A percentile compares a stretch with the other conserved stretches of the same genome.
Evolutionary conservation across 2,329 filamentous ascomycete genomes (phyloP).

Genomic region (Hawksworthiomyces lignivorus): DNA sequence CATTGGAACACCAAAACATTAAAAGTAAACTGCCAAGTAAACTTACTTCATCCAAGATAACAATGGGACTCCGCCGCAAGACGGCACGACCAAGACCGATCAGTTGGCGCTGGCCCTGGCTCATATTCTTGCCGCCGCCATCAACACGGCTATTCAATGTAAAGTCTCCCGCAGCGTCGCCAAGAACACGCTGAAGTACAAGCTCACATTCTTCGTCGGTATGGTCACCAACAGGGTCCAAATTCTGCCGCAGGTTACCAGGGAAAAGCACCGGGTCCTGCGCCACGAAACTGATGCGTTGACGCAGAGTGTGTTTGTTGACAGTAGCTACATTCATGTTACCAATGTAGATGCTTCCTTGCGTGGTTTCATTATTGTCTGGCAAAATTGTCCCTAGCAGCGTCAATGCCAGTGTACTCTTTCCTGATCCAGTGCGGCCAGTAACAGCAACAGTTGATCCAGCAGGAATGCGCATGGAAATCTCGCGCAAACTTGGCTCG

Average conservation of each 20-base stretch:
- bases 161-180: slow-evolving; percentile 25
- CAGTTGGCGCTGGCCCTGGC: slow-evolving; percentile 56
- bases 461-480: slow-evolving; percentile 65
- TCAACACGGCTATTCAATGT: slow-evolving; percentile 44
- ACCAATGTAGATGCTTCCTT: slow-evolving; percentile 48
- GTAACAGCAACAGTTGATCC: slow-evolving; percentile 59
- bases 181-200: slow-evolving; percentile 53
- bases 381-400: slow-evolving; percentile 50
- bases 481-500: slow-evolving; percentile 60
- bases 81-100: slow-evolving; percentile 54
- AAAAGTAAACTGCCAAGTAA: too few relatives aligned
- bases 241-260: slow-evolving; percentile 52
- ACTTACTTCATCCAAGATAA: slow-evolving; percentile 49
- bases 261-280: slow-evolving; percentile 57
- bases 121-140: slow-evolving; percentile 53
- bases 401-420: slow-evolving; percentile 64
- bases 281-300: slow-evolving; percentile 54
- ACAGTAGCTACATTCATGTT: slow-evolving; percentile 43
- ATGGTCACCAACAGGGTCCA: slow-evolving; percentile 58
- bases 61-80: slow-evolving; percentile 50
- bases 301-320: slow-evolving; percentile 47
- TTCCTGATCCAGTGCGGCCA: slow-evolving; percentile 79
- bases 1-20: too few relatives aligned
- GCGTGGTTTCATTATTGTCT: slow-evolving; percentile 21
- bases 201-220: slow-evolving; percentile 42